These are phyloP conservation scores for Aspergillus haitiensis DNA, from an alignment of 495 filamentous ascomycete genomes.

Conservation along the genomic window DNA sequence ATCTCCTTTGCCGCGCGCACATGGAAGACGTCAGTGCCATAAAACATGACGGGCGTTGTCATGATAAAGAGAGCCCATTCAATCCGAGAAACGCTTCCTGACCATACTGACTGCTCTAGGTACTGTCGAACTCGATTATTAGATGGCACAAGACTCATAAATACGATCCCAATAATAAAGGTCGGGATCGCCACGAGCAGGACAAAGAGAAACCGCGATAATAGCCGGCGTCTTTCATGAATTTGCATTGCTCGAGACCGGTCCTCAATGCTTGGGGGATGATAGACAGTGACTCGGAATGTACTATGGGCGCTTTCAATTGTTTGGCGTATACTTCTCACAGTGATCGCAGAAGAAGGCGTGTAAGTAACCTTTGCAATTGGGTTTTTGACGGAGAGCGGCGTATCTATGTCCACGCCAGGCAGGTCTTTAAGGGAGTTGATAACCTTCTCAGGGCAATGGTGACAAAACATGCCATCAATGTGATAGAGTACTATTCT, in stretches of 20 bases:
- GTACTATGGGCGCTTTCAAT: conserved; percentile 63
- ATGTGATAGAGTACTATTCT: conserved; percentile 67
- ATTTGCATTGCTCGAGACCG: conserved; percentile 69
- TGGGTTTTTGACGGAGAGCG: conserved; percentile 55
- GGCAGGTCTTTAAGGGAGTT: conserved; percentile 53
- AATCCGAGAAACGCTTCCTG: conserved; percentile 69
- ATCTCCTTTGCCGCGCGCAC: conserved; percentile 76
- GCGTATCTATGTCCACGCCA: conserved; percentile 49
- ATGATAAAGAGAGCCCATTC: conserved; percentile 85
- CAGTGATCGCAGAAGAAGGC: conserved; percentile 68
- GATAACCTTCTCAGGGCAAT: conserved; percentile 69
- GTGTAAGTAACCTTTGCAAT: conserved; percentile 70
- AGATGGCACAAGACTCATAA: conserved; percentile 75
- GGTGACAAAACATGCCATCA: conserved; percentile 84
- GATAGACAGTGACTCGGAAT: conserved; percentile 70
- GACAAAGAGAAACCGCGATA: conserved; percentile 67
- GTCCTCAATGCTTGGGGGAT: conserved; percentile 83
- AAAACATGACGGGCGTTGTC: conserved; percentile 88
- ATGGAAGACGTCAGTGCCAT: conserved; percentile 86
- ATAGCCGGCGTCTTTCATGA: conserved; percentile 60
- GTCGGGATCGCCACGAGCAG: conserved; percentile 79
- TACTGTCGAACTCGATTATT: conserved; percentile 56
- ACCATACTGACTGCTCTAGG: conserved; percentile 69
- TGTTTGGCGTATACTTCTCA: conserved; percentile 68
- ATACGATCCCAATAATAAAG: conserved; percentile 87